These are phyloP conservation scores for Candida neerlandica DNA, from an alignment of 1,139 yeast species.

Conservation along the genomic window DNA sequence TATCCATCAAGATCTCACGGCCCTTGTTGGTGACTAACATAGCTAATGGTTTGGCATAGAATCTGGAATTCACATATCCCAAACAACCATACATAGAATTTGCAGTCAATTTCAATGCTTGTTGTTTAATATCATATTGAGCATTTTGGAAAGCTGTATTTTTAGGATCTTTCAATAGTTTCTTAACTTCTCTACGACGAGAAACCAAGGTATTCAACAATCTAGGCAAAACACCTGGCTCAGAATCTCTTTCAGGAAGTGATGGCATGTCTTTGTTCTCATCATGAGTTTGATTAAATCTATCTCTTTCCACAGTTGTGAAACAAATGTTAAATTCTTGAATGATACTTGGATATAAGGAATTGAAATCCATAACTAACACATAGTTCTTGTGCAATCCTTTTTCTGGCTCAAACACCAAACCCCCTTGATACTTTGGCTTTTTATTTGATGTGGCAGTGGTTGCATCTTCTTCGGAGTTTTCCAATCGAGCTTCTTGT, in stretches of 20 bases:
- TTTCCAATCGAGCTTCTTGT: constrained; percentile 42
- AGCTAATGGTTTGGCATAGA: constrained; percentile 95
- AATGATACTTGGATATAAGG: constrained; percentile 94
- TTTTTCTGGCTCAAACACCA: constrained; percentile 95
- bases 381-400: constrained; percentile 90
- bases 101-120: constrained; percentile 94
- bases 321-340: constrained; percentile 97
- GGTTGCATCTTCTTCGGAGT: constrained; percentile 48
- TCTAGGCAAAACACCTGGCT: constrained; percentile 84
- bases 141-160: constrained; percentile 63
- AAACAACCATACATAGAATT: constrained; percentile 99
- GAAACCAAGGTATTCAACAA: constrained; percentile 81
- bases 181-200: constrained; percentile 92
- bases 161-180: constrained; percentile 74
- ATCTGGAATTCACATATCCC: constrained; percentile 89
- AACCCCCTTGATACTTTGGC: constrained; percentile 92
- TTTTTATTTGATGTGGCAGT: constrained; percentile 63
- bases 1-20: constrained; percentile 91
- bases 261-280: constrained; percentile 72
- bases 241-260: constrained; percentile 60
- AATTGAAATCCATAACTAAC: constrained; percentile 97
- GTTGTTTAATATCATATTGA: constrained; percentile 94
- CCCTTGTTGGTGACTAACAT: constrained; percentile 96
- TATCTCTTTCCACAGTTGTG: constrained; percentile 84
- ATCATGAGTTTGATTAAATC: constrained; percentile 43